Evolutionary conservation across 805 yeast genomes (phyloP), one percentile per base, ranked within the genome.

Genomic region (Metschnikowia chrysomelidarum): DNA sequence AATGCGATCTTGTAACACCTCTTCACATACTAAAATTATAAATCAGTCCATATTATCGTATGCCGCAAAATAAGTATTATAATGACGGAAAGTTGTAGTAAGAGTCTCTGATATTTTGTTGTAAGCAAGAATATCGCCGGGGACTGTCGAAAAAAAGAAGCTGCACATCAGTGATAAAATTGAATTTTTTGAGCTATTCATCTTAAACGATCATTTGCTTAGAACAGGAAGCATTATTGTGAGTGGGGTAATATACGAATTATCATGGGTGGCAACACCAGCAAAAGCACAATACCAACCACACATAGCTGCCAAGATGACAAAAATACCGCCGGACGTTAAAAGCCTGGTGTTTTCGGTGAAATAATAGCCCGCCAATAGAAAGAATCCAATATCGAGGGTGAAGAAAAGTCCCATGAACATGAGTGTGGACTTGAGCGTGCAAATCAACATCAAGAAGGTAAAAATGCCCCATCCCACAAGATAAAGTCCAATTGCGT

Each of bases 391-490:
- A 34, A 75, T 30, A 51, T 72, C 77, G 39, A 81, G 62, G 41
- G 75, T 62, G 22, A 70, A 56, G 52, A 81, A 74, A 30, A 80
- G 60, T n/a, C 66, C 49, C 50, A 76, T 73, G 57, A 80, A 69
- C 7, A 69, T 54, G 32, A 67, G 46, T 1, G 79, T 73, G 3
- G 79, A 67, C 50, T 72, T 74, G 51, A 69, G 59, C 2, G 85
- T 75, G 46, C 76, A 73, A 41, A 76, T 49, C 50, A 75, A 56
- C 57, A 79, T 67, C 59, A 79, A 59, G 46, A 76, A 76, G 10
- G 84, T 71, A 63, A 80, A 80, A 9, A 81, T 73, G 4, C 75
- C 67, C 85, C 85, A 80, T 7, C 82, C 84, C 2, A 77, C 53
- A 18, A 78, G 52, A 54, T 66, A 78, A 47, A 80, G 73, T 2